Evolutionary conservation across 2,329 filamentous ascomycete species (phyloP).

Genomic region (Cladosporium sp.): DNA sequence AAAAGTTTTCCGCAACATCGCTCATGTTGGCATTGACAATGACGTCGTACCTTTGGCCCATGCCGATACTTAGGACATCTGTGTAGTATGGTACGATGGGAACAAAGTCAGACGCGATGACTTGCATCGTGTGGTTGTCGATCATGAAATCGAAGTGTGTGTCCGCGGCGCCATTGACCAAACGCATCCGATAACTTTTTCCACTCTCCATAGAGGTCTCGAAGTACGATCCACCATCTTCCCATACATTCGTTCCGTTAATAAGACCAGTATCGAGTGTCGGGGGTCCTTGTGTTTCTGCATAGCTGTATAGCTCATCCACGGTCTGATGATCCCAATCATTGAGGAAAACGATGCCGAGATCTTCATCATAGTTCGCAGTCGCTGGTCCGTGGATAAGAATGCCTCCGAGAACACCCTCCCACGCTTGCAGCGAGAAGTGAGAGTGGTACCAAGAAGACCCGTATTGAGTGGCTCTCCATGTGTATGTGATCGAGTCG

Average conservation of each 20-base stretch:
- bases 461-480: slow-evolving; percentile 29
- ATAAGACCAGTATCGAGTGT: slow-evolving; percentile 30
- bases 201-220: slow-evolving; percentile 29
- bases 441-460: slow-evolving; percentile 39
- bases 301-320: slow-evolving; percentile 22
- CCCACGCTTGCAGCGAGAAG: slow-evolving; percentile 36
- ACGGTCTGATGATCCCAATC: slow-evolving; percentile 33
- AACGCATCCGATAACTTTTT: slow-evolving; percentile 39
- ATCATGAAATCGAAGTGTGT: slow-evolving; percentile 33
- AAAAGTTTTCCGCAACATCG: slow-evolving; percentile 27
- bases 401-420: slow-evolving; percentile 35
- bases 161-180: slow-evolving; percentile 38
- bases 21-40: slow-evolving; percentile 27
- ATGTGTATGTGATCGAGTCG: slow-evolving; percentile 36
- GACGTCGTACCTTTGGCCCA: slow-evolving; percentile 32
- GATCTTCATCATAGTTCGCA: slow-evolving; percentile 34
- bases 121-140: slow-evolving; percentile 38
- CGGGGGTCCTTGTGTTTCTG: slow-evolving; percentile 23
- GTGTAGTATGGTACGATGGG: slow-evolving; percentile 38
- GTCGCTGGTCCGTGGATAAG: slow-evolving; percentile 35
- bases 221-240: slow-evolving; percentile 19
- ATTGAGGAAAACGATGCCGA: slow-evolving; percentile 34
- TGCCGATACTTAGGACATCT: slow-evolving; percentile 30
- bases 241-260: slow-evolving; percentile 28
- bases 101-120: slow-evolving; percentile 40